A percentile compares a stretch with the other conserved stretches of the same genome.
Conservation (phyloP, 2,329 filamentous ascomycete species). For the Xylariaceae sp. region DNA sequence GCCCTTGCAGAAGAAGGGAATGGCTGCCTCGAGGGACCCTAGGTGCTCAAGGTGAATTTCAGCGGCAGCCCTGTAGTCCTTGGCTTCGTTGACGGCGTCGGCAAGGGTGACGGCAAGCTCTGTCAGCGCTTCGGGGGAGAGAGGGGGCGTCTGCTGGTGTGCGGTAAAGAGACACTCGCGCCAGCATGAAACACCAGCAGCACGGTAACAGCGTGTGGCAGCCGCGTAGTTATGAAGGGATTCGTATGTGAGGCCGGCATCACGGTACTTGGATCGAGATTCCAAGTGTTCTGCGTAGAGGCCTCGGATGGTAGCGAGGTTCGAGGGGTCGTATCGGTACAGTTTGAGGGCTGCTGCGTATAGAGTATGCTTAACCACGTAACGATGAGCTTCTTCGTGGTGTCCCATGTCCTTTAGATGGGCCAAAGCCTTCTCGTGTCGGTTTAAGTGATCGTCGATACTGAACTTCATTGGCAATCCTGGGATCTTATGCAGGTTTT, state of each 20-base stretch:
- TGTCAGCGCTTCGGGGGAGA: constrained; percentile 54
- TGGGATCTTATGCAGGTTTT: constrained; percentile 72
- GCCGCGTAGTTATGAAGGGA: constrained; percentile 68
- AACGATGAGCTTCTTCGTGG: constrained; percentile 73
- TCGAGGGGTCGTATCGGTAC: constrained; percentile 73
- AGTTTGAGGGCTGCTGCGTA: constrained; percentile 73
- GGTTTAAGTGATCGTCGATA: constrained; percentile 82
- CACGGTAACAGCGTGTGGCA: constrained; percentile 78
- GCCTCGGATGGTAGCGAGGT: constrained; percentile 62
- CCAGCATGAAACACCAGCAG: constrained; percentile 73
- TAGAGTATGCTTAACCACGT: constrained; percentile 72
- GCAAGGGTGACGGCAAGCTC: constrained; percentile 70
- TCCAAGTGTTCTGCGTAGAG: constrained; percentile 77
- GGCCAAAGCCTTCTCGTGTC: constrained; percentile 68
- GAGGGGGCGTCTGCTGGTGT: constrained; percentile 56
- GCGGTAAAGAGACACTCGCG: constrained; percentile 83
- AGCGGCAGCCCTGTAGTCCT: constrained; percentile 76
- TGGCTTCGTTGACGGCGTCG: constrained; percentile 74
- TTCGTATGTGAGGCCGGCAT: constrained; percentile 88
- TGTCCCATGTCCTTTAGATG: constrained; percentile 68
- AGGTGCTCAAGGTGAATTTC: constrained; percentile 80
- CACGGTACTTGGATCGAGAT: constrained; percentile 68
- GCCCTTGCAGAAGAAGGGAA: constrained; percentile 77
- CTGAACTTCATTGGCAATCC: constrained; percentile 68
- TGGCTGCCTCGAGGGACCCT: constrained; percentile 61